Base-by-base conservation (phyloP, 352 stramenopile species). In the Globisporangium carolinianum region DNA sequence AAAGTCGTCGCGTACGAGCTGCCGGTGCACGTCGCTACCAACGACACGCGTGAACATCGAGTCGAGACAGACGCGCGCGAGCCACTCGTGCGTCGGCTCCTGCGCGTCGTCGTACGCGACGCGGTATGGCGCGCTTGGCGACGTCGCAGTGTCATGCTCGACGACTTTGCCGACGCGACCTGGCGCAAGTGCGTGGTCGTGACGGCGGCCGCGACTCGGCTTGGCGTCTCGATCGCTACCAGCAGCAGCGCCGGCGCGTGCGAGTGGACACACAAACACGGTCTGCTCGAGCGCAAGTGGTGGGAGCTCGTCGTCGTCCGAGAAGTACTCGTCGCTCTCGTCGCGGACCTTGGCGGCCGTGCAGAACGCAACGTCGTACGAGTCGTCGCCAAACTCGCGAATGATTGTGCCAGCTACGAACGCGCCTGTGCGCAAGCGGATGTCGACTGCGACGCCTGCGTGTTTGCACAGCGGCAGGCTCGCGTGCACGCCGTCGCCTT, bases 391-490 rank as follows among this genome's bases (percentile, higher is more conserved):
- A 24, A 71, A 73, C 62, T 88, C 73, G 4, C 62, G 58, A 3
- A 69, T 56, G 58, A 88, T 81, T 0, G 68, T 78, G 5, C 73
- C 78, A 4, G 66, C 66, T 4, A 84, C 63, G 49, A 72, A 85
- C 9, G 65, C 38, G 0, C 66, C 65, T 36, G 53, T 65, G 7
- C 38, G 38, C 36, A 86, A 57, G 7, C 60, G 57, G 0, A 85
- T 57, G 47, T 88, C 78, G 4, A 86, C 78, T 10, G 71, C 55
- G 14, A 82, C 55, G 8, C 78, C 76, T 18, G 70, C 57, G 47
- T 81, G 67, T 50, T 81, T 86, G 8, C 68, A 58, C 3, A 67
- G 52, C 5, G 70, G 47, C 2, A 82, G 38, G 3, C 63, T 55
- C 11, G 63, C 70, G 35, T 83, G 72, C 1, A 86, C 68, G 9